Base-by-base conservation (phyloP, 352 stramenopile genomes). In the Phytophthora lateralis region DNA sequence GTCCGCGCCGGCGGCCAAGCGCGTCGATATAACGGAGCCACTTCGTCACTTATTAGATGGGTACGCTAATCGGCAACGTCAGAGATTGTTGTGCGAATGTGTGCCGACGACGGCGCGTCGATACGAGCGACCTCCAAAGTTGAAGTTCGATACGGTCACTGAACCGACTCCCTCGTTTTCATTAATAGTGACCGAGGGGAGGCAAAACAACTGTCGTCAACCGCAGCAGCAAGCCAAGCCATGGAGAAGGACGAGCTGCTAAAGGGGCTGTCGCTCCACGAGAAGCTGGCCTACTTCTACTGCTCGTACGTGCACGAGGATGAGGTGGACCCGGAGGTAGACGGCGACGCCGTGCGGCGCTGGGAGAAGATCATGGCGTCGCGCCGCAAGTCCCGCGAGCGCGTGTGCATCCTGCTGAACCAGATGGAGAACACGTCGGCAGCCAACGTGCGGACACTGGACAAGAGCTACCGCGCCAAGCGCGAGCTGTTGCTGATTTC, bases 221-320 rank as follows among this genome's bases (percentile, higher is more conserved):
- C 59, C 48, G 41, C 44, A 69, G 44, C 50, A 30, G 45, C 26
- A 15, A 17, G 3, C 11, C 6, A 12, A 27, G 37, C 17, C 34
- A 69, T 69, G 65, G 37, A 58, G 45, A 57, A 65, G 45, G 60
- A 69, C 35, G 58, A 56, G 50, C 35, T 71, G 59, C 73, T 82
- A 32, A 60, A 64, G 57, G 52, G 41, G 66, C 67, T 88, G 45
- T 87, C 80, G 46, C 73, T 88, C 46, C 71, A 90, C n/a, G 82
- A 90, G 71, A 89, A 88, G 46, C 75, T 92, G 8, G 71, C 82
- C 38, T 85, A 75, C 45, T 92, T 92, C 52, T 92, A 89, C 57
- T 88, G 82, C 63, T 70, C 64, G 14, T 92, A 90, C 60, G 75
- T 90, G 51, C 78, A 72, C 30, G 82, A 92, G 53, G 80, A 90